Base-by-base conservation (phyloP, 768 basidiomycete genomes). In the Russula vinacea region DNA sequence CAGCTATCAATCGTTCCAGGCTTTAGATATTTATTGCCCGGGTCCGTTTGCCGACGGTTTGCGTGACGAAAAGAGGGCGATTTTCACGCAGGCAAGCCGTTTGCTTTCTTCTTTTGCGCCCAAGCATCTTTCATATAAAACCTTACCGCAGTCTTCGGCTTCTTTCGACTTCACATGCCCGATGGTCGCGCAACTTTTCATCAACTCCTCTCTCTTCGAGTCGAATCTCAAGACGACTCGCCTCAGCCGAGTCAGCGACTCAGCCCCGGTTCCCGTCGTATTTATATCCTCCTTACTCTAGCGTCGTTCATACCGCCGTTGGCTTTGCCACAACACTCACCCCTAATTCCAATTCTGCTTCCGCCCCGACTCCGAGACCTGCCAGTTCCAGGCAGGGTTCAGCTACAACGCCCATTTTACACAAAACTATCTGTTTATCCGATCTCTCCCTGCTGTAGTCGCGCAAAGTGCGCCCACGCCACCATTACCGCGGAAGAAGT, bases 401-500 rank as follows among this genome's bases (percentile, higher is more conserved):
- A 52, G 54, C 8, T 58, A 53, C 32, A 70, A n/a, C n/a, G n/a
- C 68, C 0, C 70, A 67, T 5, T 51, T 54, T 8, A 53, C 19
- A 37, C 37, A 26, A 13, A 40, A n/a, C n/a, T n/a, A 7, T 22
- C 24, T 32, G 16, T 57, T 22, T 65, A 54, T 68, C 67, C 51
- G 67, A 68, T 26, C 50, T 19, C 58, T 60, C 19, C 62, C 63
- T 22, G 59, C 49, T 51, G 63, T 33, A 8, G 33, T 42, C 35
- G 42, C 60, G n/a, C 42, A 26, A 42, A 26, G 37, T 7, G 67
- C 53, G 11, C 33, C 44, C 35, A 3, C 24, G 11, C 50, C 54
- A 3, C 33, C 52, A 9, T 40, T 89, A 59, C 78, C 92, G 39
- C 85, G 94, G 65, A 98, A 97, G 76, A 97, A 97, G 76, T 92